Conservation (phyloP, 345 rosid genomes). For the Punica granatum region DNA sequence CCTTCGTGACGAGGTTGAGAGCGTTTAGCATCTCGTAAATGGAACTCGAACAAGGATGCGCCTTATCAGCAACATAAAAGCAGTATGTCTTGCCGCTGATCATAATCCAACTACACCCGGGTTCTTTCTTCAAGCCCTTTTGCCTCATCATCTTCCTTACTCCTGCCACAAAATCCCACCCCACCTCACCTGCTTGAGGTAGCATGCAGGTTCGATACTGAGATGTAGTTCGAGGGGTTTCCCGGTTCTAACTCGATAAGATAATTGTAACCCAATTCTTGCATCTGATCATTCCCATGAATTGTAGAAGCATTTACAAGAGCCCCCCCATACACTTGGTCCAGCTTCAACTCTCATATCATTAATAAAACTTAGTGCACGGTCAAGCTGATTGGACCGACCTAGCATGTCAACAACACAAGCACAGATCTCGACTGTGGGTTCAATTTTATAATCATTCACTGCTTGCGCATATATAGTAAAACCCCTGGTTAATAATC, state of each 20-base stretch:
- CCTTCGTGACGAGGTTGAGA: constrained; percentile 39
- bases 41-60: constrained; percentile 33
- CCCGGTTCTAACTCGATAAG: constrained; percentile 56
- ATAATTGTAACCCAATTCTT: constrained; percentile 43
- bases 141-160: constrained; percentile 54
- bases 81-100: constrained; percentile 35
- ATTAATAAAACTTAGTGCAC: constrained; percentile 43
- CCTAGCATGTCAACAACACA: constrained; percentile 62
- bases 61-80: constrained; percentile 48
- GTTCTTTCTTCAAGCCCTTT: constrained; percentile 49
- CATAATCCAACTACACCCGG: constrained; percentile 71
- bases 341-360: constrained; percentile 50
- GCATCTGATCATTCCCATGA: constrained; percentile 55
- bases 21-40: constrained; percentile 43
- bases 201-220: constrained; percentile 54
- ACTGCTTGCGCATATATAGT: constrained; percentile 26
- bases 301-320: constrained; percentile 48
- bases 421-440: constrained; percentile 53
- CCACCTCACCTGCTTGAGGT: constrained; percentile 41
- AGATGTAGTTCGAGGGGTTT: constrained; percentile 55
- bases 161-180: constrained; percentile 58
- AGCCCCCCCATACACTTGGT: constrained; percentile 70
- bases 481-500: constrained; percentile 48
- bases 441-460: constrained; percentile 33
- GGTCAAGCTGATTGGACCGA: constrained; percentile 45